Evolutionary conservation across 495 filamentous ascomycete species (phyloP).

Genomic region (Aspergillus hancockii): DNA sequence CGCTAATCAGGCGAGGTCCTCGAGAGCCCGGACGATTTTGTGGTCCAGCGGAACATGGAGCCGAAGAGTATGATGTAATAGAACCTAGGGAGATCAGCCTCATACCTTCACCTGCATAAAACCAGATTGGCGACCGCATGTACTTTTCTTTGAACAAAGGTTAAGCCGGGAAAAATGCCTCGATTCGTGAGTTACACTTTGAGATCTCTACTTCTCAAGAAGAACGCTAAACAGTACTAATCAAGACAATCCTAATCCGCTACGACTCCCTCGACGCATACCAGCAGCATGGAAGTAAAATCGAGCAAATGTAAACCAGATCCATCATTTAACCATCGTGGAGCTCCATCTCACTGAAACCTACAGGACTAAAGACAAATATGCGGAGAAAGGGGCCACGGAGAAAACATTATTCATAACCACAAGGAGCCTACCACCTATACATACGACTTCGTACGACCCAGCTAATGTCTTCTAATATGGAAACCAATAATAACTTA

Average conservation of each 20-base stretch:
- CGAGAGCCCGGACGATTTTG: too few species aligned
- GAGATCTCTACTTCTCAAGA: too few species aligned
- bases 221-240: too few species aligned
- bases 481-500: background rate
- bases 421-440: constrained; percentile 19
- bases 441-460: constrained; percentile 18
- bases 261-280: constrained; percentile 19
- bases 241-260: constrained; percentile 19
- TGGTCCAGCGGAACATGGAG: too few species aligned
- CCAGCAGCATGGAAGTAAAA: constrained; percentile 13
- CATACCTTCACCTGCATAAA: too few species aligned
- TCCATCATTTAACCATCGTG: background rate
- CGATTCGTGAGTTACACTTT: constrained; percentile 7
- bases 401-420: constrained; percentile 18
- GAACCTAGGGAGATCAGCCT: too few species aligned
- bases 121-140: too few species aligned
- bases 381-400: constrained; percentile 11
- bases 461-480: background rate
- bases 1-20: too few species aligned
- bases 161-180: background rate
- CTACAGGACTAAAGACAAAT: constrained; percentile 11
- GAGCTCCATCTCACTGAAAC: background rate
- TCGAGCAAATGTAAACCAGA: constrained; percentile 15
- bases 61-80: too few species aligned
- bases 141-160: too few species aligned